phyloP scores from a whole-genome alignment of 306 rosid genomes.

The Fragaria nilgerrensis region DNA sequence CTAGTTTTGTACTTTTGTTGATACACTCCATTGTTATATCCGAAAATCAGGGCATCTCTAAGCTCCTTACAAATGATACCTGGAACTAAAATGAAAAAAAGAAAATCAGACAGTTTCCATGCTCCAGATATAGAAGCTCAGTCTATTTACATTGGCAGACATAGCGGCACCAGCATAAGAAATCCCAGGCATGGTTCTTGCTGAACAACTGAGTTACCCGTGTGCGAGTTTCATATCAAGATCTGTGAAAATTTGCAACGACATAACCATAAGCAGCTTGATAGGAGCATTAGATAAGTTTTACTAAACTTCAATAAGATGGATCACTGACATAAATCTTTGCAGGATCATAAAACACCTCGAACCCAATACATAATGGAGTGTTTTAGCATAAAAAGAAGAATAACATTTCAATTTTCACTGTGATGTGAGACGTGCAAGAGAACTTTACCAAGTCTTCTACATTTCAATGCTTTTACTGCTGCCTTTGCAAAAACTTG shows the following conservation, averaged over 20 bases:
- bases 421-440: neutral
- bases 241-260: constrained; percentile 50
- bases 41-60: constrained; percentile 18
- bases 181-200: constrained; percentile 23
- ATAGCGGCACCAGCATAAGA: constrained; percentile 22
- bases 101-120: constrained; percentile 34
- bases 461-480: constrained; percentile 75
- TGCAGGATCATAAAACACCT: neutral
- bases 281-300: constrained; percentile 1
- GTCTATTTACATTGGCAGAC: constrained; percentile 49
- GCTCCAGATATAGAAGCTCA: constrained; percentile 51
- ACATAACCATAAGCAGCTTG: constrained; percentile 13
- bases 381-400: neutral
- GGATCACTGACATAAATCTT: neutral
- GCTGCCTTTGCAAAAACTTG: constrained; percentile 92
- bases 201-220: constrained; percentile 20
- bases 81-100: neutral
- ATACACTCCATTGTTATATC: constrained; percentile 17
- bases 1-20: constrained; percentile 17
- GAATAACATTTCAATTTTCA: neutral
- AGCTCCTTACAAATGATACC: constrained; percentile 23
- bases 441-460: constrained; percentile 39
- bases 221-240: constrained; percentile 30
- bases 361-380: neutral
- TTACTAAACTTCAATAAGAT: neutral